These are phyloP conservation scores for Themeda triandra DNA, from an alignment of 176 grass and related monocot genomes.

Conservation along the genomic window DNA sequence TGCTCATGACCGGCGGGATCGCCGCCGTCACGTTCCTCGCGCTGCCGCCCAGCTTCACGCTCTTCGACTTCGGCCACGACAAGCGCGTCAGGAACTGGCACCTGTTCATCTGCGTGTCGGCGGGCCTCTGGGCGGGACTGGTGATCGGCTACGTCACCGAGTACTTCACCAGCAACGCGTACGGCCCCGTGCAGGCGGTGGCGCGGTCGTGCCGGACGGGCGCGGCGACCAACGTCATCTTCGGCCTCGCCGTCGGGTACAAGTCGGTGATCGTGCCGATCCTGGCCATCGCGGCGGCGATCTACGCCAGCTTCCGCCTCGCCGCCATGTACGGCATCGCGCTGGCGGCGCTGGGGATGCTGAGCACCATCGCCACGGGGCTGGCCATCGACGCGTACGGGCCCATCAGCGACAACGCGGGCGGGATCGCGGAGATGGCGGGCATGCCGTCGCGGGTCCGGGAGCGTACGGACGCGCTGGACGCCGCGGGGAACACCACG, in stretches of 20 bases:
- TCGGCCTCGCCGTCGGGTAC: constrained; percentile 73
- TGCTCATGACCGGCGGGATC: constrained; percentile 61
- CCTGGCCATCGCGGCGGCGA: constrained; percentile 48
- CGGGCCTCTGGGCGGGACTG: constrained; percentile 57
- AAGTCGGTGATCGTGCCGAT: constrained; percentile 78
- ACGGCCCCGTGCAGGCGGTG: constrained; percentile 57
- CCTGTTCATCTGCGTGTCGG: constrained; percentile 60
- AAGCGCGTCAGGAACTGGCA: constrained; percentile 71
- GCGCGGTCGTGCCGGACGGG: constrained; percentile 70
- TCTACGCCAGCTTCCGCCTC: constrained; percentile 58
- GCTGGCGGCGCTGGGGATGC: constrained; percentile 72
- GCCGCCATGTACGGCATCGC: constrained; percentile 79
- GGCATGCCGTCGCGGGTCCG: constrained; percentile 46
- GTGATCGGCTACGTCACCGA: constrained; percentile 73
- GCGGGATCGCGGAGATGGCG: constrained; percentile 84
- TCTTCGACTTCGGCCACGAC: constrained; percentile 59
- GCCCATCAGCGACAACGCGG: constrained; percentile 82
- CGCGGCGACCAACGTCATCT: constrained; percentile 88
- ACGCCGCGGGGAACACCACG: constrained; percentile 83
- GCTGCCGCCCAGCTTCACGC: constrained; percentile 50
- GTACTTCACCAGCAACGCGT: constrained; percentile 79
- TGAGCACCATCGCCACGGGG: constrained; percentile 76
- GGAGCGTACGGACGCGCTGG: constrained; percentile 61
- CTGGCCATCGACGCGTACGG: constrained; percentile 76
- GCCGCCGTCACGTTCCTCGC: constrained; percentile 51